A percentile compares a stretch with the other conserved stretches of the same genome.
phyloP scores from a whole-genome alignment of 2,329 filamentous ascomycete genomes.

The Juglanconis sp. region DNA sequence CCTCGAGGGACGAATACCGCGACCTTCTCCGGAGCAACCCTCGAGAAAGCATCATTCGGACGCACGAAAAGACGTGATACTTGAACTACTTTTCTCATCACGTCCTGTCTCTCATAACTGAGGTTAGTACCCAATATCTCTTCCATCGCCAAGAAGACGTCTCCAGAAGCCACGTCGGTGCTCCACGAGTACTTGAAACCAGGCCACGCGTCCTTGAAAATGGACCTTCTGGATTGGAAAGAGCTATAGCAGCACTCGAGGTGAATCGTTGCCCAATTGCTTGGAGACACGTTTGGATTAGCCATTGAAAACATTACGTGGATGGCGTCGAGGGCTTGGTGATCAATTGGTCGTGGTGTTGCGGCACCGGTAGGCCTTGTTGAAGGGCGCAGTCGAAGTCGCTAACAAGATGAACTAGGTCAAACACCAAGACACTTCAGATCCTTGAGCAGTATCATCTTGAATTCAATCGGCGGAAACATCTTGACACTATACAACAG shows the following conservation, averaged over 20 bases:
- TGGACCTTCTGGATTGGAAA: not conserved
- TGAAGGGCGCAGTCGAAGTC: not conserved
- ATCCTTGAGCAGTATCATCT: not conserved
- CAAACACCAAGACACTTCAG: not conserved
- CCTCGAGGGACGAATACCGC: no score
- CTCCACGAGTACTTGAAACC: not conserved
- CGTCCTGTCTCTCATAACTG: not conserved
- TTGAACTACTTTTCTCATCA: not conserved
- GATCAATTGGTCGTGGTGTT: not conserved
- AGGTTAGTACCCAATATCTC: not conserved
- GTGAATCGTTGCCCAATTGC: not conserved
- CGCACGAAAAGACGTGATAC: not conserved
- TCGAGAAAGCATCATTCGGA: not conserved
- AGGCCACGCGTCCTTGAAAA: not conserved
- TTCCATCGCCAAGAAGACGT: not conserved
- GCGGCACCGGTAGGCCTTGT: not conserved
- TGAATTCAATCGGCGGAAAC: not conserved
- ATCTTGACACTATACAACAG: not conserved
- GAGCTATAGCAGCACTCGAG: not conserved
- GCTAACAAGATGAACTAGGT: not conserved
- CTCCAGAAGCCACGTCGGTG: not conserved
- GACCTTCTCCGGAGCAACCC: not conserved
- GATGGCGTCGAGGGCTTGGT: not conserved
- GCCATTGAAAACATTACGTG: not conserved
- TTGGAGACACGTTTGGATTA: not conserved